Percentiles rank a stretch among this genome's conserved stretches.
Conservation (phyloP, 1,284 basidiomycete genomes). For the Leccinum fallax region DNA sequence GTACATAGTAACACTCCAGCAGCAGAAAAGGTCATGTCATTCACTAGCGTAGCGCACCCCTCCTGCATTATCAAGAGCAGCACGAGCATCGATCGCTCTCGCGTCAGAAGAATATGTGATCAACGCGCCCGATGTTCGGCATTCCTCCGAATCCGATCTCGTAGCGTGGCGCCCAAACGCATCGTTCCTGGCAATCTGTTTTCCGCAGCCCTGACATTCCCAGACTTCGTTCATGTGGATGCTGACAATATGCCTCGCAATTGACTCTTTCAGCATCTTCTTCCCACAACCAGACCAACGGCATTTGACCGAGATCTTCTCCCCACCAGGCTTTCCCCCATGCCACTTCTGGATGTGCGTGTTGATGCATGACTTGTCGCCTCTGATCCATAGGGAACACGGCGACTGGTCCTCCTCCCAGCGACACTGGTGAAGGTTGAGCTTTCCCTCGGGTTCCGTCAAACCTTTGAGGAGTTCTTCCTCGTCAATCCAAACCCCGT, state of each 20-base stretch:
- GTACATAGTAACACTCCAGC: background rate
- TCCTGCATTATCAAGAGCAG: constrained; percentile 13
- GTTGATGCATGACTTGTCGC: constrained; percentile 22
- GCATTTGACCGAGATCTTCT: constrained; percentile 15
- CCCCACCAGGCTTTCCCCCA: constrained; percentile 11
- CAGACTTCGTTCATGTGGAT: constrained; percentile 18
- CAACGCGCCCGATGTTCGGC: constrained; percentile 10
- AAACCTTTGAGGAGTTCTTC: constrained; percentile 14
- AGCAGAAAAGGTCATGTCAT: background rate
- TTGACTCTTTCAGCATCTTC: constrained; percentile 23
- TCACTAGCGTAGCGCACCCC: background rate
- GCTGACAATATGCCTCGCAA: constrained; percentile 17
- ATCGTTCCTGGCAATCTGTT: constrained; percentile 9
- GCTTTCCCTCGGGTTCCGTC: constrained; percentile 1
- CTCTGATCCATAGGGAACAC: constrained; percentile 23
- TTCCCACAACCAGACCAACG: constrained; percentile 16
- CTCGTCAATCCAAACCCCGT: constrained; percentile 15
- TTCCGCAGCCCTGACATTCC: constrained; percentile 17
- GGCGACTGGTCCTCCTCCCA: constrained; percentile 14
- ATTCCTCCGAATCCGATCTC: constrained; percentile 6
- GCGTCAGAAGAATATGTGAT: constrained; percentile 11
- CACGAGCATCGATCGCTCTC: constrained; percentile 4
- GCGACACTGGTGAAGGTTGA: constrained; percentile 11
- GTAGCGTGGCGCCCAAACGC: constrained; percentile 8
- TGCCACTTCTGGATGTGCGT: constrained; percentile 25